A percentile compares a stretch with the other conserved stretches of the same genome.
phyloP scores from a whole-genome alignment of 1,139 yeast genomes.

The Petasospora rhodanensis region DNA sequence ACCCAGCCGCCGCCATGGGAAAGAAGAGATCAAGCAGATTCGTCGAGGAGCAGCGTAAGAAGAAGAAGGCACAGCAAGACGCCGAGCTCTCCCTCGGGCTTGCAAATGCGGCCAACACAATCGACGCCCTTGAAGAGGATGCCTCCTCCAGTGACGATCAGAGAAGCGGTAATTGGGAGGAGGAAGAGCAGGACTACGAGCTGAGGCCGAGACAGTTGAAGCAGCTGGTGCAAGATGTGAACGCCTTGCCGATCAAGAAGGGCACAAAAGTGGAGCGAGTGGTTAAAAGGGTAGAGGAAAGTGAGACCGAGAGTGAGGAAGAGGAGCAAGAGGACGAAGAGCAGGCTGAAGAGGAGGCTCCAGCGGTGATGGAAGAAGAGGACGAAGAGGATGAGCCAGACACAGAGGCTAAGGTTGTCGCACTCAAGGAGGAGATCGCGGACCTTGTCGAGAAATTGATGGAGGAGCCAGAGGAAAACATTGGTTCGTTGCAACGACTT shows the following conservation, averaged over 20 bases:
- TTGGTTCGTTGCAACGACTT: constrained; percentile 60
- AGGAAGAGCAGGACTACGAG: constrained; percentile 69
- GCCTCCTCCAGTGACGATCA: no score
- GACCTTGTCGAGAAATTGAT: constrained; percentile 69
- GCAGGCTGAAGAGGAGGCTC: constrained; percentile 27
- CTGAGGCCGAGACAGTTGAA: constrained; percentile 47
- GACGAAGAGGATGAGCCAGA: constrained; percentile 45
- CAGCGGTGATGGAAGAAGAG: no score
- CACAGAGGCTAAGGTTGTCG: constrained; percentile 54
- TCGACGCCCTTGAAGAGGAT: constrained; percentile 21
- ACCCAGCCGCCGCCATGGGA: no score
- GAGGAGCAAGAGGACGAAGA: constrained; percentile 25
- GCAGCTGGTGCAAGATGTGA: constrained; percentile 45
- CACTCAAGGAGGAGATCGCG: constrained; percentile 80
- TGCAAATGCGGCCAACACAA: constrained; percentile 29
- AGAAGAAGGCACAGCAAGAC: constrained; percentile 53
- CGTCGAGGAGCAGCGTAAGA: constrained; percentile 35
- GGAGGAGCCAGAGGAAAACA: constrained; percentile 89
- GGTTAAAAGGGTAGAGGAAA: constrained; percentile 26
- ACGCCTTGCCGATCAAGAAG: constrained; percentile 77
- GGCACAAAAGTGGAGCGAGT: constrained; percentile 70
- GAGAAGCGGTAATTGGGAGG: constrained; percentile 46
- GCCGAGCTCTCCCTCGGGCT: constrained; percentile 42
- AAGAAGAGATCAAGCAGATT: constrained; percentile 41
- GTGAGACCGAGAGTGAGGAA: constrained; percentile 26